Conservation (phyloP, 306 rosid species). For the Citrullus colocynthis region DNA sequence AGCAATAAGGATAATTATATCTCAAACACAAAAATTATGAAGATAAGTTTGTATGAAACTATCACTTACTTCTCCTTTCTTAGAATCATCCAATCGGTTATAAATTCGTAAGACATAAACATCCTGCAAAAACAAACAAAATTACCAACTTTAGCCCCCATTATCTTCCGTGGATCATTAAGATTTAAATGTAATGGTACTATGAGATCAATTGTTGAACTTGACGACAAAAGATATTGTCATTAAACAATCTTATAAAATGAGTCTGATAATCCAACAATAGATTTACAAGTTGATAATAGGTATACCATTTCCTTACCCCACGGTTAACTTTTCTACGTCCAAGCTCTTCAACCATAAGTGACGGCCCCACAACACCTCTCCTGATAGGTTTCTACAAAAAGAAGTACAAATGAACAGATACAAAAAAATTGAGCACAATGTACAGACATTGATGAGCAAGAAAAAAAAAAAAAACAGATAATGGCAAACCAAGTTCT, state of each 20-base stretch:
- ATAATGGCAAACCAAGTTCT: neutral
- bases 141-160: constrained; percentile 12
- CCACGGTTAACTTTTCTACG: constrained; percentile 39
- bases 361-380: constrained; percentile 83
- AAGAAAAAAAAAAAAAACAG: neutral
- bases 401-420: neutral
- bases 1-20: neutral
- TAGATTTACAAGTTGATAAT: neutral
- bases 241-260: neutral
- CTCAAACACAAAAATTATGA: constrained; percentile 2
- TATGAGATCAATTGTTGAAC: neutral
- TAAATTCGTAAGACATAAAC: constrained; percentile 58
- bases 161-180: neutral
- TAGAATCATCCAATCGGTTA: constrained; percentile 64
- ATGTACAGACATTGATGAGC: neutral
- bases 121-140: constrained; percentile 34
- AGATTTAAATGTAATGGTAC: neutral
- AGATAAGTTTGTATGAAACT: neutral
- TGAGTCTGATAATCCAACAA: neutral
- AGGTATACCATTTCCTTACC: constrained; percentile 29
- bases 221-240: neutral
- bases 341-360: constrained; percentile 69
- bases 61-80: constrained; percentile 83
- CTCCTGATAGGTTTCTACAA: constrained; percentile 72
- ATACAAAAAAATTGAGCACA: neutral